phyloP scores from a whole-genome alignment of 495 filamentous ascomycete genomes.

The Tuber calosporum region DNA sequence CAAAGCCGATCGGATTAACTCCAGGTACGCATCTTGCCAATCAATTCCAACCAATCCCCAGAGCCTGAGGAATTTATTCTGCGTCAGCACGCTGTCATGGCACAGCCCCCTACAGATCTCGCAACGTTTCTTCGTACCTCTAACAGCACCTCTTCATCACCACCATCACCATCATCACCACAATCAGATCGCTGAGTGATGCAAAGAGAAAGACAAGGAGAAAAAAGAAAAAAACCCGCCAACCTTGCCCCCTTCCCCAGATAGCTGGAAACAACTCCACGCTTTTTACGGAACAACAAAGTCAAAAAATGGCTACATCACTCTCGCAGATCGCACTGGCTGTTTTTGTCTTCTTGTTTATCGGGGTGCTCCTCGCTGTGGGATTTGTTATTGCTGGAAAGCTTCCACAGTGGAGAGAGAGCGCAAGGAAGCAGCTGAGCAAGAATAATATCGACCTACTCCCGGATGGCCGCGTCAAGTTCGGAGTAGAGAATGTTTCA shows the following conservation, averaged over 20 bases:
- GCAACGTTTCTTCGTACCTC: not conserved
- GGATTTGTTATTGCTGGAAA: not conserved
- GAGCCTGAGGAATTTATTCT: not conserved
- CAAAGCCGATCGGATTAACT: not conserved
- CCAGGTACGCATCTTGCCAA: not conserved
- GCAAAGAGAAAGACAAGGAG: not conserved
- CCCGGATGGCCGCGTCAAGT: not conserved
- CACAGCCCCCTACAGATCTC: not conserved
- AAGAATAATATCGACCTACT: slow-evolving; percentile 1
- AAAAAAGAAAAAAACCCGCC: not conserved
- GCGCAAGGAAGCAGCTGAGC: not conserved
- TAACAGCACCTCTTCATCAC: not conserved
- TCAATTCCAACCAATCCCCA: not conserved
- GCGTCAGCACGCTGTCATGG: not conserved
- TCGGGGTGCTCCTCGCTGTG: not conserved
- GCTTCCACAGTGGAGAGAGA: not conserved
- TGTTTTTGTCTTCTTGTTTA: not conserved
- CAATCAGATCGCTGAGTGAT: not conserved
- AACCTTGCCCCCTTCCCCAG: not conserved
- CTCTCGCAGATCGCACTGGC: not conserved
- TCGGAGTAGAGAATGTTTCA: not conserved
- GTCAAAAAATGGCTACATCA: not conserved
- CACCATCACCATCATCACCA: not conserved
- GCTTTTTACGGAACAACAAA: not conserved
- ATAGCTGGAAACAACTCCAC: not conserved